Conservation (phyloP, 495 filamentous ascomycete genomes). For the Penicillium desertorum region DNA sequence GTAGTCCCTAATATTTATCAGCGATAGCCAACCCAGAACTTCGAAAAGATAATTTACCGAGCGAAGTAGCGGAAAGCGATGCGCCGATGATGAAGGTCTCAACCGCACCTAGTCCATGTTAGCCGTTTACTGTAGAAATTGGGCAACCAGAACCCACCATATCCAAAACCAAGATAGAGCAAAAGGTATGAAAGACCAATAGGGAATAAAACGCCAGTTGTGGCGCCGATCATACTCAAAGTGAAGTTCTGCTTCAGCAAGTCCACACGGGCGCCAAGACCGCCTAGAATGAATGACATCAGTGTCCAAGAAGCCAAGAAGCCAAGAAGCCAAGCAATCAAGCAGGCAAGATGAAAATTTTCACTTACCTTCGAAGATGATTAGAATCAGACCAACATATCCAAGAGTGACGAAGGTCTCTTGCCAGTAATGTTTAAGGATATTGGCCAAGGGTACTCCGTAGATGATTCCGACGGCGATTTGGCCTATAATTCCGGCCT, state of each 20-base stretch:
- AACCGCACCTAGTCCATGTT: slow-evolving; percentile 27
- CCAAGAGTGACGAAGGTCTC: slow-evolving; percentile 34
- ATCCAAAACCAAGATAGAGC: slow-evolving; percentile 34
- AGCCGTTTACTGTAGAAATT: background rate
- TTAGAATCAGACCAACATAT: slow-evolving; percentile 40
- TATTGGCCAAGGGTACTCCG: slow-evolving; percentile 34
- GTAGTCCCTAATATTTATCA: slow-evolving; percentile 27
- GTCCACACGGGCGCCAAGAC: slow-evolving; percentile 33
- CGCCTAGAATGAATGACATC: slow-evolving; percentile 30
- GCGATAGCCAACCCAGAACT: background rate
- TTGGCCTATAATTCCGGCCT: slow-evolving; percentile 36
- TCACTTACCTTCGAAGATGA: slow-evolving; percentile 36
- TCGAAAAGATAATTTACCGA: slow-evolving; percentile 21
- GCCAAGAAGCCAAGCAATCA: background rate
- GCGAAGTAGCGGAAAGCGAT: slow-evolving; percentile 35
- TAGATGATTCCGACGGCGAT: slow-evolving; percentile 41
- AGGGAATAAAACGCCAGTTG: slow-evolving; percentile 36
- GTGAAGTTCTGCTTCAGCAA: slow-evolving; percentile 36
- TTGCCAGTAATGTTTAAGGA: slow-evolving; percentile 33
- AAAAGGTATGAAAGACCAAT: slow-evolving; percentile 36
- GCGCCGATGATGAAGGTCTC: slow-evolving; percentile 41
- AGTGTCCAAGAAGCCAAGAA: background rate
- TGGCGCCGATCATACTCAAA: slow-evolving; percentile 32
- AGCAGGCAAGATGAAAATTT: slow-evolving; percentile 8
- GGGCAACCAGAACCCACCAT: slow-evolving; percentile 20